Percentiles rank a stretch among this genome's conserved stretches.
phyloP scores from a whole-genome alignment of 2,329 filamentous ascomycete species.

The Lojkania enalia region DNA sequence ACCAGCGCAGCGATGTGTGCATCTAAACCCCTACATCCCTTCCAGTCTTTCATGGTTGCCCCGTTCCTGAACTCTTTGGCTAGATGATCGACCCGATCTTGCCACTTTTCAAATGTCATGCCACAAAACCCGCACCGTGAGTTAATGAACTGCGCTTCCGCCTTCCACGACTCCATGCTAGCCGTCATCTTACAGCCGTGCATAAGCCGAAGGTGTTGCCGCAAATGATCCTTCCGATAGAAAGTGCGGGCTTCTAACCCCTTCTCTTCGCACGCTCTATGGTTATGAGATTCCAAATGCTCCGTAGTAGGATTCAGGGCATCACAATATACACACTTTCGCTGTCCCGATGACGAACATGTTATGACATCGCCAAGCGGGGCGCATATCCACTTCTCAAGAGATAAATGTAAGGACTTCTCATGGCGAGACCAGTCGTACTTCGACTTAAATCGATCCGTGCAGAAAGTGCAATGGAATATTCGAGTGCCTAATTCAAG shows the following conservation, averaged over 20 bases:
- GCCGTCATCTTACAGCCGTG: constrained; percentile 64
- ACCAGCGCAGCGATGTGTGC: constrained; percentile 53
- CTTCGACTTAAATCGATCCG: constrained; percentile 45
- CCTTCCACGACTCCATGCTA: constrained; percentile 68
- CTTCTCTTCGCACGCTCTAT: constrained; percentile 68
- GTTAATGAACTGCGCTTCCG: constrained; percentile 57
- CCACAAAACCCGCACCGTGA: constrained; percentile 60
- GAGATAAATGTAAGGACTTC: constrained; percentile 43
- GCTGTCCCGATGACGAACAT: constrained; percentile 60
- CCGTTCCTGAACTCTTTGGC: constrained; percentile 60
- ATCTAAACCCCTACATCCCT: constrained; percentile 58
- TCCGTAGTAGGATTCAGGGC: constrained; percentile 56
- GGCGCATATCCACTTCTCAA: constrained; percentile 57
- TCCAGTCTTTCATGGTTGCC: constrained; percentile 58
- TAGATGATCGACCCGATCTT: constrained; percentile 57
- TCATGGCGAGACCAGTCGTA: constrained; percentile 48
- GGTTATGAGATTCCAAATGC: constrained; percentile 64
- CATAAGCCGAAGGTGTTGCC: constrained; percentile 64
- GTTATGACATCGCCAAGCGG: constrained; percentile 60
- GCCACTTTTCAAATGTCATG: constrained; percentile 53
- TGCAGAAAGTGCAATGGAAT: constrained; percentile 47
- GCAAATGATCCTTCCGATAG: constrained; percentile 65
- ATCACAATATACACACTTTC: constrained; percentile 63
- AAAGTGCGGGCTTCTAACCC: constrained; percentile 65
- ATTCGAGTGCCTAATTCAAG: constrained; percentile 25